Base-by-base conservation (phyloP, 257 asterid genomes). In the Fraxinus pennsylvanica region DNA sequence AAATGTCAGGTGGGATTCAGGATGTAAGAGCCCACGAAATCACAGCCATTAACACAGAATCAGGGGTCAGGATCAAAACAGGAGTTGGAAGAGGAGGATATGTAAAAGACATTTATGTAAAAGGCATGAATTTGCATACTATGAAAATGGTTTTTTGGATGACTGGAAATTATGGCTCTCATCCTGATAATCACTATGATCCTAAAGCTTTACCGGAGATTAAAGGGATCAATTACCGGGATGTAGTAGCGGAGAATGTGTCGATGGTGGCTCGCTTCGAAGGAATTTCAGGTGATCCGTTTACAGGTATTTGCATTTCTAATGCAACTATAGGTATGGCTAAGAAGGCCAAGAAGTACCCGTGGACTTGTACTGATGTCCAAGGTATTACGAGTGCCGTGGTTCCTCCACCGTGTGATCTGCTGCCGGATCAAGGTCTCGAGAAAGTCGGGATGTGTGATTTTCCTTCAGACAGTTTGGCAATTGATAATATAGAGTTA, bases 71-170 rank as follows among this genome's bases (percentile, higher is more conserved):
- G 21, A 94, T 94, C 75, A 94, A 94, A 85, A 94, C 97, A 0
- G 96, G 76, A 22, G 83, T 87, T 1, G 97, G 97, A 0, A 80
- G 97, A 57, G 98, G 97, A 0, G 97, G 97, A 14, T 90, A 77
- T 21, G 94, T 92, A 9, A 92, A 83, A 68, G 91, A 92, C 71
- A 74, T 94, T 25, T 91, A 86, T 15, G 94, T 92, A 15, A 90
- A 90, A 78, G 94, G 90, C 70, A 94, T 92, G 97, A 86, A 15
- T 2, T 14, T 94, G 73, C 94, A 92, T 74, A 92, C 97, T 4
- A 94, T 94, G 97, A 94, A 94, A 80, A 87, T 91, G 97, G 97
- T 82, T 12, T 94, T 94, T 63, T 92, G 98, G 97, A 94, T 94
- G 80, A 92, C 98, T 0, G 97, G 98, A 43, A 92, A 92, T 84